Percentiles rank a stretch among this genome's conserved stretches.
Conservation (phyloP, 2,329 filamentous ascomycete genomes). For the Emydomyces testavorans region DNA sequence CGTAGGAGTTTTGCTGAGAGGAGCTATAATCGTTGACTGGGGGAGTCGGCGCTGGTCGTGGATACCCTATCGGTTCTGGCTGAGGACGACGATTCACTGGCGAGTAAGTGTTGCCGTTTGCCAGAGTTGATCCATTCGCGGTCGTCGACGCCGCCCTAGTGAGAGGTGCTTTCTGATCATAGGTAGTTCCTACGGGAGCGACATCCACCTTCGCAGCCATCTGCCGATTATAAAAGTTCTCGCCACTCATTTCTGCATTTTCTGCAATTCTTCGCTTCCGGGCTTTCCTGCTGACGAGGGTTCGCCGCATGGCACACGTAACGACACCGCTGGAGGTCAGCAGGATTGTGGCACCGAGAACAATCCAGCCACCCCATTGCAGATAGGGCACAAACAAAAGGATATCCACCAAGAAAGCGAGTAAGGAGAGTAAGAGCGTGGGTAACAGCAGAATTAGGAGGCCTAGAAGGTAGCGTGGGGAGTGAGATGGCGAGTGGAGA, state of each 20-base stretch:
- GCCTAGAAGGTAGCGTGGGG: slow-evolving; percentile 71
- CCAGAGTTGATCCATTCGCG: neutral
- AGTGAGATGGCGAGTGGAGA: slow-evolving; percentile 78
- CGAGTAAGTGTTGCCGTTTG: neutral
- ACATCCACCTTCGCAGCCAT: slow-evolving; percentile 40
- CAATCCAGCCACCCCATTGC: slow-evolving; percentile 88
- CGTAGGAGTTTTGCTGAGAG: slow-evolving; percentile 26
- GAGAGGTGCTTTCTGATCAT: neutral
- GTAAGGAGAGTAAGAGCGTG: slow-evolving; percentile 67
- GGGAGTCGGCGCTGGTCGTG: slow-evolving; percentile 15
- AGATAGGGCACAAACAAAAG: slow-evolving; percentile 89
- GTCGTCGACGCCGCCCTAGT: neutral
- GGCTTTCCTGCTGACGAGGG: slow-evolving; percentile 83
- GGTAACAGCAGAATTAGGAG: slow-evolving; percentile 79
- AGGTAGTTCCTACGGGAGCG: slow-evolving; percentile 39
- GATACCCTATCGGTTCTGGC: slow-evolving; percentile 19
- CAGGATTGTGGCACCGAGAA: slow-evolving; percentile 76
- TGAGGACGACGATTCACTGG: slow-evolving; percentile 20
- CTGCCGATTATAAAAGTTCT: slow-evolving; percentile 71
- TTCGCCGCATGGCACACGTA: slow-evolving; percentile 88
- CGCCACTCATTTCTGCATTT: slow-evolving; percentile 93
- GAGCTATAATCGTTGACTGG: slow-evolving; percentile 33
- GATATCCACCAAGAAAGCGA: slow-evolving; percentile 88
- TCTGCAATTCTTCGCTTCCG: slow-evolving; percentile 81
- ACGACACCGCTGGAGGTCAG: slow-evolving; percentile 72